Conservation (phyloP, 1,139 yeast species). For the Yamadazyma songkhlaensis region DNA sequence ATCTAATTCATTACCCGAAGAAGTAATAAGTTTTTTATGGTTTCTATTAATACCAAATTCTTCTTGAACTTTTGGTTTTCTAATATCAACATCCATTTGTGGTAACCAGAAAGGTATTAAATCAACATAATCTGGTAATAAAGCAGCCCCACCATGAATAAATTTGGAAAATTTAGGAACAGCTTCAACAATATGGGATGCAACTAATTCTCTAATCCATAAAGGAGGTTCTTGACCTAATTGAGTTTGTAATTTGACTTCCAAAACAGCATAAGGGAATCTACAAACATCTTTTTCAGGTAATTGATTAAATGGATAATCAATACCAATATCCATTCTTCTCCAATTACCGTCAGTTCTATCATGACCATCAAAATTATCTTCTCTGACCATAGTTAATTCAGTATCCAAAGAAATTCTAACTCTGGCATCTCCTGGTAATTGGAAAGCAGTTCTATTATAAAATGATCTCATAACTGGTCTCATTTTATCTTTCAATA, state of each 20-base stretch:
- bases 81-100: constrained; percentile 95
- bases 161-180: constrained; percentile 97
- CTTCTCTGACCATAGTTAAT: constrained; percentile 93
- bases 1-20: constrained; percentile 50
- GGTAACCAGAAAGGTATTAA: constrained; percentile 96
- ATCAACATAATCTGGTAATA: constrained; percentile 77
- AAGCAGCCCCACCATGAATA: constrained; percentile 90
- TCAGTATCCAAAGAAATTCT: constrained; percentile 97
- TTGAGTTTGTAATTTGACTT: constrained; percentile 95
- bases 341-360: constrained; percentile 95
- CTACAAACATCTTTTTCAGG: constrained; percentile 83
- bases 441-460: constrained; percentile 97
- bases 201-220: constrained; percentile 91
- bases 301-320: constrained; percentile 87
- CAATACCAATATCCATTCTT: constrained; percentile 96
- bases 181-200: constrained; percentile 93
- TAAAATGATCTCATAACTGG: constrained; percentile 96
- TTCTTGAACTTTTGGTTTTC: constrained; percentile 75
- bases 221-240: constrained; percentile 97
- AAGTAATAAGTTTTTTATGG: constrained; percentile 29
- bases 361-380: constrained; percentile 88
- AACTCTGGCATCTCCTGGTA: constrained; percentile 98
- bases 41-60: constrained; percentile 56
- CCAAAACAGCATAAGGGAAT: constrained; percentile 96
- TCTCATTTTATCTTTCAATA: constrained; percentile 76